Percentiles rank a stretch among this genome's conserved stretches.
Evolutionary conservation across 306 rosid species (phyloP).

Genomic region (Phaseolus lunatus): DNA sequence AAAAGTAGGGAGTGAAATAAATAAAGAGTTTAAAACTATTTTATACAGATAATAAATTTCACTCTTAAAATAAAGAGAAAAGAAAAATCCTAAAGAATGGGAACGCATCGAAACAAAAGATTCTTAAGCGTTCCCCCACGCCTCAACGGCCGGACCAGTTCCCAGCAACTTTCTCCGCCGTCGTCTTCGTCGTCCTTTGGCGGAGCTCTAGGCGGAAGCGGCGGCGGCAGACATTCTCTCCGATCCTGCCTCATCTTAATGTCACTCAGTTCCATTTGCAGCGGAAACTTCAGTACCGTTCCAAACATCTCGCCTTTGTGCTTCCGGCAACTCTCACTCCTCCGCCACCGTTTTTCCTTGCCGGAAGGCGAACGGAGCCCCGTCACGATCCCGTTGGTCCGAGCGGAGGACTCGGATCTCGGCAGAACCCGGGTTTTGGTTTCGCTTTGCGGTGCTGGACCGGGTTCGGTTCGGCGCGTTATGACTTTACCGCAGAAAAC

Average conservation of each 20-base stretch:
- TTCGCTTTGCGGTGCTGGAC: neutral
- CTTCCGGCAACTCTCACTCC: constrained; percentile 35
- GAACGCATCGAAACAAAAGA: constrained; percentile 48
- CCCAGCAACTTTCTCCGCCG: constrained; percentile 51
- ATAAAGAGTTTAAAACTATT: too few relatives aligned
- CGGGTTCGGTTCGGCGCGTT: constrained; percentile 35
- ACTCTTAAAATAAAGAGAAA: neutral
- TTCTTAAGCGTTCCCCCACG: constrained; percentile 39
- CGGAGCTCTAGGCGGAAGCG: constrained; percentile 5
- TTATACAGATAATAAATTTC: too few relatives aligned
- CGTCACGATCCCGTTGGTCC: neutral
- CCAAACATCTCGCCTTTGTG: constrained; percentile 42
- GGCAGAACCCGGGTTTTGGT: neutral
- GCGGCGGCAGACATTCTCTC: constrained; percentile 1
- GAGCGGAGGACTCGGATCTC: neutral
- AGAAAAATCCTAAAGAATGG: neutral
- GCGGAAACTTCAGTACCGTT: constrained; percentile 44
- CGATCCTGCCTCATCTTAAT: constrained; percentile 52
- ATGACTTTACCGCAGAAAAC: constrained; percentile 53
- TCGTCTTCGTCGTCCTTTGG: neutral
- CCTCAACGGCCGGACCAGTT: constrained; percentile 46
- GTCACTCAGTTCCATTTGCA: constrained; percentile 55
- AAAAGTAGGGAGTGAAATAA: too few relatives aligned
- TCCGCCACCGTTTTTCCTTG: constrained; percentile 18
- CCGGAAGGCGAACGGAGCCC: constrained; percentile 17